Percentiles rank a stretch among this genome's conserved stretches.
Evolutionary conservation across 1,139 yeast species (phyloP).

Genomic region (Yamadazyma spencermartinsiae): DNA sequence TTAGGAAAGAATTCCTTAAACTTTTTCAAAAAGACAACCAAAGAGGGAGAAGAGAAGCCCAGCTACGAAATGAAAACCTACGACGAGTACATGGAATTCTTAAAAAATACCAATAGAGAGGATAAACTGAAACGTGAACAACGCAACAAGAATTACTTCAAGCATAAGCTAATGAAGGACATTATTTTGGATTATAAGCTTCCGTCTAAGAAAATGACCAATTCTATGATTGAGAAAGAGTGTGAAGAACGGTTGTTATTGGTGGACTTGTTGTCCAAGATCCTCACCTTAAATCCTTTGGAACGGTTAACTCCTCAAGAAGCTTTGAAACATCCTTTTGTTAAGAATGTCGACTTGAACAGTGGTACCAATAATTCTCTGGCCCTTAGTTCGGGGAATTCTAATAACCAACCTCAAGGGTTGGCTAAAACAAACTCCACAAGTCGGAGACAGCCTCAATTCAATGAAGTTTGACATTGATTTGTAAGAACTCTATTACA

Average conservation of each 20-base stretch:
- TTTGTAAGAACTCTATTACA: too few relatives aligned
- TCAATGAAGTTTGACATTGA: neutral
- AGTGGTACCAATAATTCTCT: too few relatives aligned
- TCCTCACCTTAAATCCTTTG: constrained; percentile 81
- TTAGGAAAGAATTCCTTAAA: constrained; percentile 84
- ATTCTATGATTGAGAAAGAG: constrained; percentile 65
- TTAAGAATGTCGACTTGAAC: constrained; percentile 30
- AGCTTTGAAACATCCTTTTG: constrained; percentile 89
- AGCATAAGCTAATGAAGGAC: constrained; percentile 69
- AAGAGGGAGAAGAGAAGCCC: constrained; percentile 30
- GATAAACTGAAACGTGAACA: constrained; percentile 64
- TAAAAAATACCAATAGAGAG: constrained; percentile 29
- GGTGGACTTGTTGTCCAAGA: constrained; percentile 75
- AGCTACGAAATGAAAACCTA: constrained; percentile 31
- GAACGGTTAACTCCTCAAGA: constrained; percentile 98
- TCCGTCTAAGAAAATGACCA: constrained; percentile 72
- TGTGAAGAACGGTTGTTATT: constrained; percentile 69
- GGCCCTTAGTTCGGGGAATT: neutral
- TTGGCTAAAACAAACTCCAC: neutral
- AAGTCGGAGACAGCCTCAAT: neutral
- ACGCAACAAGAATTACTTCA: constrained; percentile 83
- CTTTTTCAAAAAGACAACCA: constrained; percentile 55
- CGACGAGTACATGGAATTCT: constrained; percentile 41
- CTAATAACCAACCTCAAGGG: neutral
- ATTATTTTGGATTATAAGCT: constrained; percentile 73